phyloP scores from a whole-genome alignment of 352 stramenopile species.

The Phytophthora pseudosyringae region DNA sequence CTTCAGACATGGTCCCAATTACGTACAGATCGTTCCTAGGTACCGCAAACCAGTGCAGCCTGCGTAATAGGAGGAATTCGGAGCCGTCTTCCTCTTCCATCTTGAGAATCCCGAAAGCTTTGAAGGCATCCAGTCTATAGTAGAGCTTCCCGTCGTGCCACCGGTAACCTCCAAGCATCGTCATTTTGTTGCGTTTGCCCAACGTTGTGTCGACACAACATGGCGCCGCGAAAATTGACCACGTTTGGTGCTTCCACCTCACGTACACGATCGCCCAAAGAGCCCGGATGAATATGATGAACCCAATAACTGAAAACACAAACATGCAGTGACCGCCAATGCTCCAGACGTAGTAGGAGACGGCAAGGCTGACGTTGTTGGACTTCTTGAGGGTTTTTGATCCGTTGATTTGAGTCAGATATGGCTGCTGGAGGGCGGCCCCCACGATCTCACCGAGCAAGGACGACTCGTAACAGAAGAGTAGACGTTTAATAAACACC shows the following conservation, averaged over 20 bases:
- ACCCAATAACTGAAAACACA: constrained; percentile 22
- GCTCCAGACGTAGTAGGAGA: constrained; percentile 35
- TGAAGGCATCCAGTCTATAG: constrained; percentile 23
- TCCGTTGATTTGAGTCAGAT: constrained; percentile 24
- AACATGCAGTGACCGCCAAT: constrained; percentile 26
- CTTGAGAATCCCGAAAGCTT: constrained; percentile 25
- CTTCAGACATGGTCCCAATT: constrained; percentile 15
- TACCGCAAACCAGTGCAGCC: constrained; percentile 23
- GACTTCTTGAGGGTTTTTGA: constrained; percentile 16
- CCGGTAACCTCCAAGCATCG: constrained; percentile 31
- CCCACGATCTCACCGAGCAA: constrained; percentile 25
- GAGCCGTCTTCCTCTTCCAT: constrained; percentile 15
- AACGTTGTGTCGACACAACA: constrained; percentile 33
- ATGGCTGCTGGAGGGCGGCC: constrained; percentile 19
- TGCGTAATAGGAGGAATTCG: constrained; percentile 18
- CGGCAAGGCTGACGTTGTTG: constrained; percentile 13
- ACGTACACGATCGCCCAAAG: constrained; percentile 26
- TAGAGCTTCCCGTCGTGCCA: constrained; percentile 14
- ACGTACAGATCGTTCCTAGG: constrained; percentile 18
- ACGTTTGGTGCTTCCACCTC: constrained; percentile 19
- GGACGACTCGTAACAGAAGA: constrained; percentile 36
- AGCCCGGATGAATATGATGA: constrained; percentile 19
- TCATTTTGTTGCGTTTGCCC: constrained; percentile 29
- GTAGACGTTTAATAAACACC: constrained; percentile 22
- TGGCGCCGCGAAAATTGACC: not conserved